These are phyloP conservation scores for Kwoniella dendrophila DNA, from an alignment of 768 basidiomycete genomes.

Conservation along the genomic window DNA sequence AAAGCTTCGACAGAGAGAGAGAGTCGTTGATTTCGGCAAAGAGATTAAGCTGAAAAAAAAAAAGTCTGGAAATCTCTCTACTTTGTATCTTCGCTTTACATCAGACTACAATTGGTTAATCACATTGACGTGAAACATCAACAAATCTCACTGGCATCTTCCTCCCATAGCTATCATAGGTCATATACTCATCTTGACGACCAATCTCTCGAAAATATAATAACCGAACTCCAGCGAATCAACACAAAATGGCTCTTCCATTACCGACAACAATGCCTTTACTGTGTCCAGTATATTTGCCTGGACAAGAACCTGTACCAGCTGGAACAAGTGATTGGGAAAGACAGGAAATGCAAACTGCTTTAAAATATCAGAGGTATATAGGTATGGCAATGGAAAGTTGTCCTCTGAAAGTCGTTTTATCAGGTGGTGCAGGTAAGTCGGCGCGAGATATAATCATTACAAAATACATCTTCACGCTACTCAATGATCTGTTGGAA, in stretches of 20 bases:
- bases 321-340: conserved; percentile 82
- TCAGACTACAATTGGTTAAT: no score
- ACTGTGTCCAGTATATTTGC: conserved; percentile 73
- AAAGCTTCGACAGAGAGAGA: not conserved
- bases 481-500: no score
- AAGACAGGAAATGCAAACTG: conserved; percentile 66
- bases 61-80: no score
- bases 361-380: conserved; percentile 75
- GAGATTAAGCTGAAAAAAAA: not conserved
- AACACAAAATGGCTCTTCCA: conserved; percentile 19
- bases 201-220: not conserved
- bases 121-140: no score
- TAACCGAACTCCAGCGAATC: no score
- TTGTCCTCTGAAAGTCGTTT: conserved; percentile 76
- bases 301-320: conserved; percentile 78
- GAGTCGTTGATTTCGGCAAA: not conserved
- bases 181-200: not conserved
- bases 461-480: not conserved
- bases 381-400: conserved; percentile 77
- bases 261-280: conserved; percentile 37
- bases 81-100: no score
- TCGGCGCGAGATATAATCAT: conserved; percentile 11
- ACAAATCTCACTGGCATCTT: no score
- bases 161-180: not conserved
- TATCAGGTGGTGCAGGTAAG: conserved; percentile 82